Percentiles rank a stretch among this genome's conserved stretches.
Conservation (phyloP, 208 protist species). For the Leishmania amazonensis region DNA sequence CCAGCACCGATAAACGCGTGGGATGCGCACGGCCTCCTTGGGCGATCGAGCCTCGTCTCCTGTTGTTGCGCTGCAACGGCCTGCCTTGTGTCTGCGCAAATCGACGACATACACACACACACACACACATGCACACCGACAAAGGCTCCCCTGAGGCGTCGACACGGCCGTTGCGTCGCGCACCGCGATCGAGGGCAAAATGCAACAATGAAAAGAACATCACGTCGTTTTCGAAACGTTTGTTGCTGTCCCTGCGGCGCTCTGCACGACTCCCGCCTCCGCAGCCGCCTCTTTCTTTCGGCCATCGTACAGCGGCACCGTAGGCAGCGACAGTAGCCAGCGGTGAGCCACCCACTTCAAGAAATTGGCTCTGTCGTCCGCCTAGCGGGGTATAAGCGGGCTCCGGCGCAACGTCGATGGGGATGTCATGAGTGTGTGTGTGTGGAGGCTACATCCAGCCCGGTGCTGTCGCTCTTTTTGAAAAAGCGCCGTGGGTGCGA, state of each 20-base stretch:
- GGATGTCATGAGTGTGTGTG: neutral
- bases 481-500: slow-evolving; percentile 25
- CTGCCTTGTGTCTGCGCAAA: neutral
- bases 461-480: slow-evolving; percentile 34
- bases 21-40: neutral
- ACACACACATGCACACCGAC: neutral
- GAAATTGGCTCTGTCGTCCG: neutral
- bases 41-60: neutral
- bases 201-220: neutral
- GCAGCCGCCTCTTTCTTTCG: neutral
- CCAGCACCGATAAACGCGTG: neutral
- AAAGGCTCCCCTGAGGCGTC: neutral
- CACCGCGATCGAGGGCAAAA: too few relatives aligned
- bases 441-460: slow-evolving; percentile 33
- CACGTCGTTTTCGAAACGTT: neutral
- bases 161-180: neutral
- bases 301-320: neutral
- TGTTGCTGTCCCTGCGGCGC: neutral
- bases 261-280: neutral
- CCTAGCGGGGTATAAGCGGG: neutral
- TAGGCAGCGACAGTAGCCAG: neutral
- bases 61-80: neutral
- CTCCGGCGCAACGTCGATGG: neutral
- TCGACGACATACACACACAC: neutral
- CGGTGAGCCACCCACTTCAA: neutral